Percentiles rank a stretch among this genome's conserved stretches.
phyloP scores from a whole-genome alignment of 306 rosid species.

The Vachellia pachyceras region DNA sequence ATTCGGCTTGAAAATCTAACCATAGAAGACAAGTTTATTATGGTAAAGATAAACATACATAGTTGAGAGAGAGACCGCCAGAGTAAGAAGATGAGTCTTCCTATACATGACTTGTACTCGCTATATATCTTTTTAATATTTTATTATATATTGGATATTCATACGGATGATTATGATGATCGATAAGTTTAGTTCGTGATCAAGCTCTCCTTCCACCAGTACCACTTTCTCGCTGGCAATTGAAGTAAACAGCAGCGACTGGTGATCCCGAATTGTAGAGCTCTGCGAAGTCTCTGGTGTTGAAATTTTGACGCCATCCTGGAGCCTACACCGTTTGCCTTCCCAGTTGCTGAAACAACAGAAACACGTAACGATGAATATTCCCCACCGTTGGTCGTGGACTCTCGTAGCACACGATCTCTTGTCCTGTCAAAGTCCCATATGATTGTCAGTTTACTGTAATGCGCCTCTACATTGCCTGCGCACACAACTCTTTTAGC shows the following conservation, averaged over 20 bases:
- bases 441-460: neutral
- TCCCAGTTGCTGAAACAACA: slow-evolving; percentile 66
- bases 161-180: neutral
- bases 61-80: neutral
- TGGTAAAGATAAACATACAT: neutral
- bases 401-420: slow-evolving; percentile 54
- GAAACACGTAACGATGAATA: slow-evolving; percentile 70
- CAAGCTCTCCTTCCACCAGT: slow-evolving; percentile 65
- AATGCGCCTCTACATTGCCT: neutral
- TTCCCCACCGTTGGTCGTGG: slow-evolving; percentile 79
- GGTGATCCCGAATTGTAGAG: slow-evolving; percentile 80
- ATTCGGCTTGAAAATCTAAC: neutral
- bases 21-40: neutral
- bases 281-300: slow-evolving; percentile 75
- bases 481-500: neutral
- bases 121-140: too few relatives aligned
- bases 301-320: slow-evolving; percentile 88
- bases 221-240: slow-evolving; percentile 71
- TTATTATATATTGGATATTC: neutral
- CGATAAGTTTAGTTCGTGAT: neutral
- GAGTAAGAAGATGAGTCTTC: neutral
- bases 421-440: slow-evolving; percentile 35
- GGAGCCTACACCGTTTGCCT: slow-evolving; percentile 72
- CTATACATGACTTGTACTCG: neutral
- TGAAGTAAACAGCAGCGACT: slow-evolving; percentile 70